These are phyloP conservation scores for Chenopodium formosanum DNA, from an alignment of 148 eudicot species.

Conservation along the genomic window DNA sequence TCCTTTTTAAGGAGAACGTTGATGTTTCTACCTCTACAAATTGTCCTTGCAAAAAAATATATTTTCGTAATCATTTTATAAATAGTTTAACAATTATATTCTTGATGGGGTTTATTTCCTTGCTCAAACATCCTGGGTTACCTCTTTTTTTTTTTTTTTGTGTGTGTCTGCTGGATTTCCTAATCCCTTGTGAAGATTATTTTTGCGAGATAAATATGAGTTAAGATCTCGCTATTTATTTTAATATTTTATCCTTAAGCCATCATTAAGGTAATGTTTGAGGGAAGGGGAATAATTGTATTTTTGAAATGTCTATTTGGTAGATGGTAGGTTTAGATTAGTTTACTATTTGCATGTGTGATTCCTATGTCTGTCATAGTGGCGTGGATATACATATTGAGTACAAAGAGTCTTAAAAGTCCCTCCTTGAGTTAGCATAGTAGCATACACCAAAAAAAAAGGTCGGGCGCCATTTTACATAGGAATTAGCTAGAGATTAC, in stretches of 20 bases:
- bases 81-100: not conserved
- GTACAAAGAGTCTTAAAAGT: not conserved
- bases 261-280: not conserved
- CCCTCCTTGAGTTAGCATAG: not conserved
- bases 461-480: not conserved
- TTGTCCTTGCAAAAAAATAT: too few species aligned
- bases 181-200: not conserved
- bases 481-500: not conserved
- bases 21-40: not conserved
- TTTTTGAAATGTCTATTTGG: too few species aligned
- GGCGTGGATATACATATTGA: not conserved
- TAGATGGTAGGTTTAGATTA: not conserved
- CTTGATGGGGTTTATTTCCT: not conserved
- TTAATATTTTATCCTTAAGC: not conserved
- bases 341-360: not conserved
- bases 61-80: too few species aligned
- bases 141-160: not conserved
- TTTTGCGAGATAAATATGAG: not conserved
- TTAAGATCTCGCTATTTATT: not conserved
- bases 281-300: not conserved
- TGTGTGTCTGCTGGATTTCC: not conserved
- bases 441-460: not conserved
- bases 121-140: not conserved
- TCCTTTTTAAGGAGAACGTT: not conserved
- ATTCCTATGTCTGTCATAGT: not conserved